Conservation (phyloP, 768 basidiomycete species). For the Daedaleopsis sinensis region DNA sequence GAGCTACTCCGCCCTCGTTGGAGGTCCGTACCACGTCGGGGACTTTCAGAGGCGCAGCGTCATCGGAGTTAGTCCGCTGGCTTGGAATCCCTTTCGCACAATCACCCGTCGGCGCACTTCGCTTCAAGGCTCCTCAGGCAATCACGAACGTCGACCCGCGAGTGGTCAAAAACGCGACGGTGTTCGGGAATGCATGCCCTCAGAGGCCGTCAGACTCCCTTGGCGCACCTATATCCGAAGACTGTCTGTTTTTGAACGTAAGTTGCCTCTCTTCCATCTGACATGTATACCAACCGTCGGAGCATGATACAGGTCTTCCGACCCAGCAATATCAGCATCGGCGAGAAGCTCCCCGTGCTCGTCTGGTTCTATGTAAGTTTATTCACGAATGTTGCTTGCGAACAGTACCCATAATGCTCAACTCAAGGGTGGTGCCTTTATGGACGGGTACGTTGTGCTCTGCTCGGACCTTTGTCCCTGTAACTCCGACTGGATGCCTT, state of each 20-base stretch:
- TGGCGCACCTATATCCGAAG: constrained; percentile 51
- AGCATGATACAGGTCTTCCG: constrained; percentile 27
- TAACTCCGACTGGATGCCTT: background rate
- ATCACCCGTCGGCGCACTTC: constrained; percentile 53
- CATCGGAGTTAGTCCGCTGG: constrained; percentile 52
- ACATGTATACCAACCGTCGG: background rate
- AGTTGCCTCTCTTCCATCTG: constrained; percentile 8
- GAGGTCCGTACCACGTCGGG: constrained; percentile 22
- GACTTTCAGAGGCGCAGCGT: constrained; percentile 14
- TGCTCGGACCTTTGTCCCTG: background rate
- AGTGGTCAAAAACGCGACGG: constrained; percentile 43
- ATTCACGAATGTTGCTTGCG: too few relatives aligned
- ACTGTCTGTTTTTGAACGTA: constrained; percentile 58
- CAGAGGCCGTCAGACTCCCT: constrained; percentile 42
- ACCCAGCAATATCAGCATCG: constrained; percentile 21
- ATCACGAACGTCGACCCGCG: constrained; percentile 36
- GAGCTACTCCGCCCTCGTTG: constrained; percentile 6
- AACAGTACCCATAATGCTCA: background rate
- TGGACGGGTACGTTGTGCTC: constrained; percentile 37
- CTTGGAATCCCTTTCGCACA: constrained; percentile 61
- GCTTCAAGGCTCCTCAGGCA: constrained; percentile 56
- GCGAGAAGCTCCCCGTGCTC: constrained; percentile 31
- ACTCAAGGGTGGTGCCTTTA: constrained; percentile 52
- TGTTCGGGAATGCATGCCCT: constrained; percentile 60
- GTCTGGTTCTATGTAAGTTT: constrained; percentile 36